phyloP scores from a whole-genome alignment of 257 asterid genomes.

The Solanum sparsipilum region DNA sequence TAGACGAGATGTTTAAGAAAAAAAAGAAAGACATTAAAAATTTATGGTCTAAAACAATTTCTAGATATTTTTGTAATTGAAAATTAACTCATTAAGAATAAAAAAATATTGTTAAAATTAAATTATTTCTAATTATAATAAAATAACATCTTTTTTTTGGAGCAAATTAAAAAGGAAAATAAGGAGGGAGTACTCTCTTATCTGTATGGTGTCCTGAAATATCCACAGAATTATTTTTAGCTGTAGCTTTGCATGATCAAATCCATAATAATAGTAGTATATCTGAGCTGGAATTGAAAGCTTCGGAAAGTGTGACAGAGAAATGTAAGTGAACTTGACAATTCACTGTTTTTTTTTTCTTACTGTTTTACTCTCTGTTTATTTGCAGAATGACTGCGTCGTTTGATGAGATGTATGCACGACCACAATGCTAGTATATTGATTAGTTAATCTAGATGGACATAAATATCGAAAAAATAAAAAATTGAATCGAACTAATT shows the following conservation, averaged over 20 bases:
- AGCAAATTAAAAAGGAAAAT: fast-evolving
- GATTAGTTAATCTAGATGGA: neutral
- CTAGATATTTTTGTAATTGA: fast-evolving
- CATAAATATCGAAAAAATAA: too few species aligned
- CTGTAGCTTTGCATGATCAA: neutral
- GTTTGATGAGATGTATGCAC: neutral
- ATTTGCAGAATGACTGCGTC: neutral
- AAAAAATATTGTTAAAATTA: too few species aligned
- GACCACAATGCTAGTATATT: neutral
- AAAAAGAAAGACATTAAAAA: too few species aligned
- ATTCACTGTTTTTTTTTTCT: neutral
- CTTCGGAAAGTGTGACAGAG: neutral
- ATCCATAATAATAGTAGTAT: neutral
- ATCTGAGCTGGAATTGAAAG: neutral
- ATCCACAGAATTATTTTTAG: neutral
- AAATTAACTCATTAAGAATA: too few species aligned
- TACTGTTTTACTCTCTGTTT: neutral
- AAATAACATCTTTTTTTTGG: too few species aligned
- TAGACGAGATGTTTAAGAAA: fast-evolving
- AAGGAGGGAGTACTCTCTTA: too few species aligned
- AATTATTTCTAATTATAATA: too few species aligned
- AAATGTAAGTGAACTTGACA: neutral
- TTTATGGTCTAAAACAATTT: too few species aligned
- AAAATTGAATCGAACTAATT: too few species aligned
- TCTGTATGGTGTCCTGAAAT: neutral